phyloP scores from a whole-genome alignment of 1,284 basidiomycete species.

The Papiliotrema terrestris region DNA sequence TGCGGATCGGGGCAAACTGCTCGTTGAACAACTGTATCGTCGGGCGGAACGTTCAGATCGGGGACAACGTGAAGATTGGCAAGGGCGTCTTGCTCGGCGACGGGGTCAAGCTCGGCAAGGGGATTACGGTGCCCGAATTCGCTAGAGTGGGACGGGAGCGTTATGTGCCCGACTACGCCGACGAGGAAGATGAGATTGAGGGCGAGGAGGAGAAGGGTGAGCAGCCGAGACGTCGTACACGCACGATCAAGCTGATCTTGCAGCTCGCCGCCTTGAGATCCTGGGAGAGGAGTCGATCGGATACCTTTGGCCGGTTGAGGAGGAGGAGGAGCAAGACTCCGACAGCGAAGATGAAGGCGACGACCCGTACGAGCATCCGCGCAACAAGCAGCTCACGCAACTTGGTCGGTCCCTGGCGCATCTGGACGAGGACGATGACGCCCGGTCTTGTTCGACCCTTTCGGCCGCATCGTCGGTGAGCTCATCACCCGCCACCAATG shows the following conservation, averaged over 20 bases:
- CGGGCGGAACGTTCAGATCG: slow-evolving; percentile 48
- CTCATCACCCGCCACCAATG: slow-evolving; percentile 25
- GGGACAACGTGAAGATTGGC: slow-evolving; percentile 51
- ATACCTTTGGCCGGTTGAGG: slow-evolving; percentile 49
- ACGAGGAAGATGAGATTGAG: slow-evolving; percentile 55
- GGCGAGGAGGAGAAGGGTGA: slow-evolving; percentile 43
- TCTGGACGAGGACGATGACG: slow-evolving; percentile 21
- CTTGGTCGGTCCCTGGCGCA: slow-evolving; percentile 43
- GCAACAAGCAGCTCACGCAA: slow-evolving; percentile 45
- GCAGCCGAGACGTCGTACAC: neutral
- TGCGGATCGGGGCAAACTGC: slow-evolving; percentile 71
- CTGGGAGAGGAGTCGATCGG: slow-evolving; percentile 43
- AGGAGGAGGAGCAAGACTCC: slow-evolving; percentile 40
- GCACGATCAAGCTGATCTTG: neutral
- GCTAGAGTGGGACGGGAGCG: slow-evolving; percentile 70
- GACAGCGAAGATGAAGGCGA: slow-evolving; percentile 43
- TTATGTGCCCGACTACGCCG: slow-evolving; percentile 68
- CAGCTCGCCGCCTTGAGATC: slow-evolving; percentile 20
- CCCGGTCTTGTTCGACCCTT: slow-evolving; percentile 43
- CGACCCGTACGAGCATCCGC: slow-evolving; percentile 48
- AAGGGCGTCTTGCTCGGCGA: slow-evolving; percentile 59
- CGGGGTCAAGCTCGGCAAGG: slow-evolving; percentile 67
- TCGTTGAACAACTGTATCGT: slow-evolving; percentile 66
- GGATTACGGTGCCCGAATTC: slow-evolving; percentile 66
- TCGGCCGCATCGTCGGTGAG: slow-evolving; percentile 42